Percentiles rank a stretch among this genome's conserved stretches.
These are phyloP conservation scores for Tetratostichococcus sp. DNA, from an alignment of 139 green algal species.

Conservation along the genomic window DNA sequence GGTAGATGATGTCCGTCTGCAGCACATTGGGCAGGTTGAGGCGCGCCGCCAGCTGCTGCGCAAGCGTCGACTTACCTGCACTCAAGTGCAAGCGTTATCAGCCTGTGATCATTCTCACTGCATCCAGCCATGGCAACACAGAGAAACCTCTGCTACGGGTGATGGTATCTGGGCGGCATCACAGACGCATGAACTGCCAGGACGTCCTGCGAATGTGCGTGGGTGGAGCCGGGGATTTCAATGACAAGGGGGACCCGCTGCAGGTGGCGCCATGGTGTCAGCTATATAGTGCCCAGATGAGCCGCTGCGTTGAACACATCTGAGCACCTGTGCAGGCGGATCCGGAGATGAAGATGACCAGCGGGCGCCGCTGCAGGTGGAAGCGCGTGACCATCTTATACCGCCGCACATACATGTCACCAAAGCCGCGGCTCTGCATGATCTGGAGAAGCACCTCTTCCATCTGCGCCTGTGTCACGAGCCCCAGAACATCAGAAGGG, in stretches of 20 bases:
- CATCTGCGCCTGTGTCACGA: slow-evolving; percentile 58
- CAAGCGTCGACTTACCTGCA: slow-evolving; percentile 85
- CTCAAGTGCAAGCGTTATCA: neutral
- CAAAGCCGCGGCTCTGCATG: slow-evolving; percentile 70
- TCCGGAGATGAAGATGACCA: slow-evolving; percentile 84
- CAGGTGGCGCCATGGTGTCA: no score
- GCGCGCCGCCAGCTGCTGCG: slow-evolving; percentile 83
- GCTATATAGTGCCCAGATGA: no score
- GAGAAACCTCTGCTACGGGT: no score
- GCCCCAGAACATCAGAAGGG: neutral
- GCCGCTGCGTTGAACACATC: no score
- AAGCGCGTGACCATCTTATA: slow-evolving; percentile 83
- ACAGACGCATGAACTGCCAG: no score
- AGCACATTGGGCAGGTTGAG: slow-evolving; percentile 95
- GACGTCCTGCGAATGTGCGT: no score
- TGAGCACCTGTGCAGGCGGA: slow-evolving; percentile 66
- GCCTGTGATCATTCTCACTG: no score
- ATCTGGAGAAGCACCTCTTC: slow-evolving; percentile 76
- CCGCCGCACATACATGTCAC: slow-evolving; percentile 63
- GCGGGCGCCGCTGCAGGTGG: slow-evolving; percentile 58
- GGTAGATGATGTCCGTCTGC: slow-evolving; percentile 82
- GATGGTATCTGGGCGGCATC: no score
- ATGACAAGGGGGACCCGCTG: no score
- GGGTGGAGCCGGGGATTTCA: no score
- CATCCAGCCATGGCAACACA: no score